Evolutionary conservation across 805 yeast genomes (phyloP), one percentile per base, ranked within the genome.

Genomic region (Candida rishiriensis): DNA sequence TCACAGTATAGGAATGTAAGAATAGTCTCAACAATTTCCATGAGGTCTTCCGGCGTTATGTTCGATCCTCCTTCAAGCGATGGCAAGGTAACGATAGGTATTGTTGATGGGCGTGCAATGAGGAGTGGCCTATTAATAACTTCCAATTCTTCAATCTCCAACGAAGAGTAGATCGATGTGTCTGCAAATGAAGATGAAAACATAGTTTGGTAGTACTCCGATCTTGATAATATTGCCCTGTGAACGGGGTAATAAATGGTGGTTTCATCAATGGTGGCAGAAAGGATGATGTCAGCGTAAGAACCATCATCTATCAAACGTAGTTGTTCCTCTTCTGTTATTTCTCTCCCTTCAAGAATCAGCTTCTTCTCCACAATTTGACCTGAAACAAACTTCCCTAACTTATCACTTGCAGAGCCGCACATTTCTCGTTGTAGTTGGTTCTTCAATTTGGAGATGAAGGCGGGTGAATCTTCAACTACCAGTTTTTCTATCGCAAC

Each of bases 181-280:
- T 54, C 59, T 18, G 46, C 45, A 45, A 76, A 76, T 1, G 71
- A 59, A 1, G 86, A 79, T 10, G 68, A 59, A 56, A 86, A 79
- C 82, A 85, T 74, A 2, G 79, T 72, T 41, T 71, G 76, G 54
- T 78, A 86, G 59, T 82, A 85, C 36, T 77, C 83, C 3, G 85
- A 75, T 34, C 89, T 64, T 5, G 72, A 61, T 18, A 86, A 57
- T 39, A 85, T 73, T 0, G 85, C 72, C 35, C 81, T 68, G 59
- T 86, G 86, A 5, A 72, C 79, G 1, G 91, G 90, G 54, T 78
- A 85, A 46, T 69, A 71, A 0, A 60, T 54, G 3, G 39, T 57
- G 35, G 3, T 36, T 29, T 51, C 42, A 18, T 66, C 55, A 10
- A 53, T 39, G 6, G 51, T 49, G 7, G 71, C 69, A 1, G 70